Evolutionary conservation across 2,329 filamentous ascomycete species (phyloP), one percentile per base, ranked within the genome.

Genomic region (Aaosphaeria arxii): DNA sequence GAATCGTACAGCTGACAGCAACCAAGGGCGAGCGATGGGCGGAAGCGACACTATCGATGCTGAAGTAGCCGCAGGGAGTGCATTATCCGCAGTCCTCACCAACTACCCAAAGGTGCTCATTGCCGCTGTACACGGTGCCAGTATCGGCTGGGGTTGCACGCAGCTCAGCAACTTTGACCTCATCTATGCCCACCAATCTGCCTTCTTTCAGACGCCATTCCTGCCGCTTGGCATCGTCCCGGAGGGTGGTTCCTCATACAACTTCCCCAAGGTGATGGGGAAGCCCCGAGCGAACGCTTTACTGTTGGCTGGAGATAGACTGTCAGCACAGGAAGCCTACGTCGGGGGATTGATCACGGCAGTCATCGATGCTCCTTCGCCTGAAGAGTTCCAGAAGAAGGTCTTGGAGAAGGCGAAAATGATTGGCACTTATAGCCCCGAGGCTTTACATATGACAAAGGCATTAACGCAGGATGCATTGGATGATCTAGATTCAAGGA

Each of bases 121-220:
- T 31, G 55, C 57, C 13, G 55, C 57, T 29, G 55, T 56, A 5
- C 49, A 56, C 35, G 53, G 53, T 42, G 55, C 55, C n/a, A 51
- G 47, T 44, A 55, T 58, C 35, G 53, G 55, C 17, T 58, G 53
- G 55, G 57, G 53, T 5, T 59, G 53, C 42, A 58, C 57, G 11
- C 53, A 59, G 40, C 44, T 52, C 44, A 43, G 29, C 32, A 41
- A 46, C 33, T 55, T 59, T 44, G 57, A 58, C 49, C 52, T 58
- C 30, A 36, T 60, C 33, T 57, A 58, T 33, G 56, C 52, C 33
- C 51, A 56, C 17, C 43, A 45, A 31, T 38, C 43, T 24, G 56
- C 54, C 11, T 55, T 57, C 44, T 60, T 60, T 45, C 54, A 58
- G 35, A 60, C 54, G 7, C 56, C 54, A 4, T 58, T 60, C 44